These are phyloP conservation scores for Syzygium aqueum DNA, from an alignment of 345 rosid species.

Conservation along the genomic window DNA sequence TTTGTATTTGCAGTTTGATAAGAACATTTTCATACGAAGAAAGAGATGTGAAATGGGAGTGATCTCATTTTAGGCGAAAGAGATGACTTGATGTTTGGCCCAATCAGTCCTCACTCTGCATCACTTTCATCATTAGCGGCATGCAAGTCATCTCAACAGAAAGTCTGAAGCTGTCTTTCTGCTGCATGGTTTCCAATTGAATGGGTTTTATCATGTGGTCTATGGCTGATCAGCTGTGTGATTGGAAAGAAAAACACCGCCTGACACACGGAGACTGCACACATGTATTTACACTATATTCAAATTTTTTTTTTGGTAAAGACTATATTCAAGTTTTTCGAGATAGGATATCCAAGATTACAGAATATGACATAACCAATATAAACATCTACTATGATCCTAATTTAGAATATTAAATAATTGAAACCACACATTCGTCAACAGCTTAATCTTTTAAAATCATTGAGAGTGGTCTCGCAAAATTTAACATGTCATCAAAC, in stretches of 20 bases:
- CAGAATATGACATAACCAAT: background rate
- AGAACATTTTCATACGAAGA: background rate
- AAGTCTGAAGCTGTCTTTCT: too few species aligned
- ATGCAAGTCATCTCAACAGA: too few species aligned
- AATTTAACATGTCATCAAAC: fast-evolving
- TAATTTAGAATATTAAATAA: background rate
- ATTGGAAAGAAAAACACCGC: too few species aligned
- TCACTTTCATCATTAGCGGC: too few species aligned
- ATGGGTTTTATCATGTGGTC: too few species aligned
- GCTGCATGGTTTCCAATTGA: too few species aligned
- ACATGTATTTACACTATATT: background rate
- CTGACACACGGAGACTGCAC: too few species aligned
- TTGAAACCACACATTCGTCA: fast-evolving
- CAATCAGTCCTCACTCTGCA: too few species aligned
- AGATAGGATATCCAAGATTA: background rate
- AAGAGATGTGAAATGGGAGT: background rate
- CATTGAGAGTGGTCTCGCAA: background rate
- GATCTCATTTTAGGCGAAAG: background rate
- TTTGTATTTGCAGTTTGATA: background rate
- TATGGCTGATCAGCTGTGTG: too few species aligned
- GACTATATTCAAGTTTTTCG: background rate
- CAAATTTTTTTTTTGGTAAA: too few species aligned
- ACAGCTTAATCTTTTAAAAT: fast-evolving
- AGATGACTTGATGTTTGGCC: background rate
- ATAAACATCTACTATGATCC: background rate